phyloP scores from a whole-genome alignment of 768 basidiomycete species.

The Lactarius quietus region DNA sequence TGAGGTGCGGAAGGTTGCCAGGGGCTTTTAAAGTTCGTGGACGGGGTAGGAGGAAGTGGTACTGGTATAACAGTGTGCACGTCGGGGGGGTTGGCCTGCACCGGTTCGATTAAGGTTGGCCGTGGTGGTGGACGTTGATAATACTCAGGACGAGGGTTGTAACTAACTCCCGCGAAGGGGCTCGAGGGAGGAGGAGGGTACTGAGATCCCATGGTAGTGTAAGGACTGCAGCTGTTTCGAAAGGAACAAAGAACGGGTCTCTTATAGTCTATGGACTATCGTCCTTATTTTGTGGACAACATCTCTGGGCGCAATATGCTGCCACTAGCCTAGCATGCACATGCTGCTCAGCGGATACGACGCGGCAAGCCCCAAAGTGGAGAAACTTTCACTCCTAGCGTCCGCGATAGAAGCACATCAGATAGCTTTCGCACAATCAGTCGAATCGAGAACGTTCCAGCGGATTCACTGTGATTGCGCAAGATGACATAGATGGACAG shows the following conservation, averaged over 20 bases:
- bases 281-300: background rate
- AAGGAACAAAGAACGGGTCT: background rate
- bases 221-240: background rate
- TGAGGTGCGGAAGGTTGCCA: background rate
- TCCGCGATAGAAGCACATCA: background rate
- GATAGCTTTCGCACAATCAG: slow-evolving; percentile 2
- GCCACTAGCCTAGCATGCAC: background rate
- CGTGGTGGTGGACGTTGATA: background rate
- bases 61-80: background rate
- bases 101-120: background rate
- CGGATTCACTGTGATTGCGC: background rate
- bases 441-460: slow-evolving; percentile 7
- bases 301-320: slow-evolving; percentile 6
- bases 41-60: background rate
- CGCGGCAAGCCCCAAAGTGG: background rate
- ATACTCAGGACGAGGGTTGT: background rate
- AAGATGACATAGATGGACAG: background rate
- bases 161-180: slow-evolving; percentile 5
- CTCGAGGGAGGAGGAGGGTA: slow-evolving; percentile 6
- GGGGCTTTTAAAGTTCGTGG: background rate
- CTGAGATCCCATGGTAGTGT: slow-evolving; percentile 12
- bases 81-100: slow-evolving; percentile 2
- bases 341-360: background rate
- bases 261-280: slow-evolving; percentile 3
- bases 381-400: background rate